Conservation (phyloP, 2,329 filamentous ascomycete species). For the Clarireedia homoeocarpa region DNA sequence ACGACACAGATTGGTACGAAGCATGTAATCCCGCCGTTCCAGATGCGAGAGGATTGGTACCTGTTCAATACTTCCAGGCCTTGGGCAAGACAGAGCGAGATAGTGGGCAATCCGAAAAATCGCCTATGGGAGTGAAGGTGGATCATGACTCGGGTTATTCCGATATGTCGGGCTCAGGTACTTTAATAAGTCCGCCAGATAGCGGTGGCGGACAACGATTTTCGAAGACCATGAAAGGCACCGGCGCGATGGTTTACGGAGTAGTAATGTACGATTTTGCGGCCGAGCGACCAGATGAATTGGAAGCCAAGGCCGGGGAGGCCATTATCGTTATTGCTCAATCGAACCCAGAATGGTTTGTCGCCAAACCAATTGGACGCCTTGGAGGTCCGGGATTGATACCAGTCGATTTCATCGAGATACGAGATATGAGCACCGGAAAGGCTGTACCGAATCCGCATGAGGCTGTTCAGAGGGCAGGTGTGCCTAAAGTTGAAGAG, state of each 20-base stretch:
- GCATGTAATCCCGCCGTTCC: conserved; percentile 90
- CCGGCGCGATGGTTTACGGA: conserved; percentile 88
- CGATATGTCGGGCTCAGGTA: conserved; percentile 38
- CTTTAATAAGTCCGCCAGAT: conserved; percentile 23
- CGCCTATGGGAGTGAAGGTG: conserved; percentile 44
- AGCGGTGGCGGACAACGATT: conserved; percentile 29
- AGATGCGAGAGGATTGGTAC: conserved; percentile 82
- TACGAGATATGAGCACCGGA: conserved; percentile 86
- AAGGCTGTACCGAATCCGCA: conserved; percentile 73
- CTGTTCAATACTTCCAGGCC: conserved; percentile 87
- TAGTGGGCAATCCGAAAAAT: conserved; percentile 62
- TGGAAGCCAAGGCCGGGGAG: conserved; percentile 91
- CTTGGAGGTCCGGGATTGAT: conserved; percentile 94
- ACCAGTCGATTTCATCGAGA: conserved; percentile 93
- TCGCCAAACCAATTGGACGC: conserved; percentile 96
- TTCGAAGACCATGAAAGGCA: conserved; percentile 45
- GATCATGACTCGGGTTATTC: conserved; percentile 91
- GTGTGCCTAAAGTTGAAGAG: conserved; percentile 91
- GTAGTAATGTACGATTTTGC: conserved; percentile 96
- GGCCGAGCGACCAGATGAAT: conserved; percentile 88
- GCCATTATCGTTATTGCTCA: conserved; percentile 98
- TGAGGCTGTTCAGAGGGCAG: conserved; percentile 79
- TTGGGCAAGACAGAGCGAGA: conserved; percentile 89
- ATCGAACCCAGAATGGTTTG: conserved; percentile 98
- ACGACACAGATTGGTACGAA: conserved; percentile 96